Percentiles rank a stretch among this genome's conserved stretches.
Evolutionary conservation across 495 filamentous ascomycete genomes (phyloP).

Genomic region (Hypoxylon rickii): DNA sequence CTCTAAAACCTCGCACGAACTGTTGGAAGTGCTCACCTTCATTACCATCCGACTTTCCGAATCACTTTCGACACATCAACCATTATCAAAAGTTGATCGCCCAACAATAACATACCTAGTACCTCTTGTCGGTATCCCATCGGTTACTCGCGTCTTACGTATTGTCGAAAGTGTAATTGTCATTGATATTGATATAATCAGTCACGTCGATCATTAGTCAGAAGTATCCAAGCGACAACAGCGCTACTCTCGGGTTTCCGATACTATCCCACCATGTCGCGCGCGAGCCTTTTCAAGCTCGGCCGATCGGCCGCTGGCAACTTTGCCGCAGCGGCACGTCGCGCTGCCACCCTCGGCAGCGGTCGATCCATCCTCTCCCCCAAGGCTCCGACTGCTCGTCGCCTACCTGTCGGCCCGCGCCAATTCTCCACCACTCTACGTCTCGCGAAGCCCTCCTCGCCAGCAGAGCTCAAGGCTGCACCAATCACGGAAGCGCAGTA

Average conservation of each 20-base stretch:
- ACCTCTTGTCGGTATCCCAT: too few relatives aligned
- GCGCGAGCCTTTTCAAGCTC: constrained; percentile 31
- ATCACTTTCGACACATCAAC: not conserved
- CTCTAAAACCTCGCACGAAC: too few relatives aligned
- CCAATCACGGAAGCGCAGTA: constrained; percentile 48
- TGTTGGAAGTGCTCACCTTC: too few relatives aligned
- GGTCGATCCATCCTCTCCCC: constrained; percentile 2
- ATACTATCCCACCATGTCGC: constrained; percentile 43
- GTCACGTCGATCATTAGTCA: too few relatives aligned
- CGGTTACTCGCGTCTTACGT: too few relatives aligned
- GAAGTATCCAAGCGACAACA: not conserved
- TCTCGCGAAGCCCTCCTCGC: constrained; percentile 22
- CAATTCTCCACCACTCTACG: constrained; percentile 30
- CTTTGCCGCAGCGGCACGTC: constrained; percentile 11
- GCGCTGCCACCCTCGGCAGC: constrained; percentile 1
- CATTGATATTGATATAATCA: too few relatives aligned
- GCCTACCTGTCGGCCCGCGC: constrained; percentile 2
- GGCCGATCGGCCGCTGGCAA: constrained; percentile 27
- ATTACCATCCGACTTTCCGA: not conserved
- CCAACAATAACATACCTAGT: too few relatives aligned
- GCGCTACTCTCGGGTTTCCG: not conserved
- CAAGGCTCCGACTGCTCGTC: constrained; percentile 1
- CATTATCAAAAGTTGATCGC: too few relatives aligned
- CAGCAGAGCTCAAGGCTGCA: constrained; percentile 29
- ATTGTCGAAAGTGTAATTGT: too few relatives aligned